A percentile compares a stretch with the other conserved stretches of the same genome.
Conservation (phyloP, 768 basidiomycete species). For the Boletus rubropictus region DNA sequence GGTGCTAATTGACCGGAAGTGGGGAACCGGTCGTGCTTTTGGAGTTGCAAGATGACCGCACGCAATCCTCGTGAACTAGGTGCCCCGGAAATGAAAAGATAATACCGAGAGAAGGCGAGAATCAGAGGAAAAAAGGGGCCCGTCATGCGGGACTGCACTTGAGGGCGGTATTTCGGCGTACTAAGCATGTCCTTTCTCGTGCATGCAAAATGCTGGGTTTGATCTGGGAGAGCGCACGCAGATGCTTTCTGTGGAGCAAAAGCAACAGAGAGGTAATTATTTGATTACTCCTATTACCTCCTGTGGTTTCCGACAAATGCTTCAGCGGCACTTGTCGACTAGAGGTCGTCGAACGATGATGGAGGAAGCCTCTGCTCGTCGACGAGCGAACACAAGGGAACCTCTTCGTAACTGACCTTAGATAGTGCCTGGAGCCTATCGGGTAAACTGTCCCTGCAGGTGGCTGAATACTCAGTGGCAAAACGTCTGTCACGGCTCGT, state of each 20-base stretch:
- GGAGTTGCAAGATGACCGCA: not conserved
- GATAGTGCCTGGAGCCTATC: too few species aligned
- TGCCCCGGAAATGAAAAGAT: not conserved
- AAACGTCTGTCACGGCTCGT: not conserved
- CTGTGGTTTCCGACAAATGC: not conserved
- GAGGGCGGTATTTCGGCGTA: not conserved
- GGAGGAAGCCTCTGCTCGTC: constrained; percentile 24
- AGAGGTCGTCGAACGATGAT: constrained; percentile 21
- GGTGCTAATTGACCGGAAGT: constrained; percentile 2
- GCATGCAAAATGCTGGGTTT: not conserved
- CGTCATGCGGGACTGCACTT: not conserved
- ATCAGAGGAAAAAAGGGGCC: not conserved
- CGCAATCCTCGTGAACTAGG: not conserved
- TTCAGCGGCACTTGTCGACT: not conserved
- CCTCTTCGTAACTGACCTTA: constrained; percentile 12
- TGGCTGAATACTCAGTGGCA: not conserved
- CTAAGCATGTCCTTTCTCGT: not conserved
- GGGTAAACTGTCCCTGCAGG: too few species aligned
- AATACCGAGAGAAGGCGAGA: not conserved
- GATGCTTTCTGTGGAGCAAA: not conserved
- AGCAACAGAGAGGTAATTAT: too few species aligned
- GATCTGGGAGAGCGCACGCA: not conserved
- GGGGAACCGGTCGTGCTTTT: not conserved
- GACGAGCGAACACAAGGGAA: constrained; percentile 21
- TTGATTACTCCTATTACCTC: too few species aligned